These are phyloP conservation scores for Boletus edulis DNA, from an alignment of 768 basidiomycete genomes.

Conservation along the genomic window DNA sequence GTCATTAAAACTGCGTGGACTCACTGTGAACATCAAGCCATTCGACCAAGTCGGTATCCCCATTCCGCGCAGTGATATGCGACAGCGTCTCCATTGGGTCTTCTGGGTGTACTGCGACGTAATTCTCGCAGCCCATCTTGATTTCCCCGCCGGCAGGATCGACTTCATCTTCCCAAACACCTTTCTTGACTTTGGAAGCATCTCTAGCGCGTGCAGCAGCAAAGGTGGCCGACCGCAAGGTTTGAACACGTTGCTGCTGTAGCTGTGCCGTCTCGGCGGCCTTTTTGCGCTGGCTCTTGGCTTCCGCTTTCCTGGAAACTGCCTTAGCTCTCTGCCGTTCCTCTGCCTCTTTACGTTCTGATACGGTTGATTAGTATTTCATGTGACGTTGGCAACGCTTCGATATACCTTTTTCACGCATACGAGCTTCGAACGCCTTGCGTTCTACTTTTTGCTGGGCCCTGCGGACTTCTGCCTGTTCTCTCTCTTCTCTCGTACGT, in stretches of 20 bases:
- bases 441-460: constrained; percentile 44
- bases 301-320: constrained; percentile 55
- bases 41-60: constrained; percentile 54
- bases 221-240: constrained; percentile 59
- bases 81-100: constrained; percentile 68
- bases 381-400: constrained; percentile 1
- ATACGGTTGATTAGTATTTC: constrained; percentile 11
- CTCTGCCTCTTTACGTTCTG: constrained; percentile 54
- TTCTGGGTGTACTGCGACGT: constrained; percentile 42
- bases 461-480: constrained; percentile 49
- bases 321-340: constrained; percentile 55
- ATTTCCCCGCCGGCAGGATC: constrained; percentile 73
- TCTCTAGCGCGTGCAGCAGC: constrained; percentile 60
- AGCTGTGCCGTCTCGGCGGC: constrained; percentile 48
- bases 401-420: constrained; percentile 50
- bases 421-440: constrained; percentile 42
- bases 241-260: constrained; percentile 51
- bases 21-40: constrained; percentile 75
- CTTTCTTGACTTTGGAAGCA: constrained; percentile 53
- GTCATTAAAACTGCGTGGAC: constrained; percentile 31
- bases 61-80: constrained; percentile 60
- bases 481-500: constrained; percentile 50
- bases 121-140: constrained; percentile 51
- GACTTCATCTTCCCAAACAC: constrained; percentile 66
- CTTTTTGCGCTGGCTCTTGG: constrained; percentile 42